Evolutionary conservation across 257 asterid genomes (phyloP).

Genomic region (Cordia subcordata): DNA sequence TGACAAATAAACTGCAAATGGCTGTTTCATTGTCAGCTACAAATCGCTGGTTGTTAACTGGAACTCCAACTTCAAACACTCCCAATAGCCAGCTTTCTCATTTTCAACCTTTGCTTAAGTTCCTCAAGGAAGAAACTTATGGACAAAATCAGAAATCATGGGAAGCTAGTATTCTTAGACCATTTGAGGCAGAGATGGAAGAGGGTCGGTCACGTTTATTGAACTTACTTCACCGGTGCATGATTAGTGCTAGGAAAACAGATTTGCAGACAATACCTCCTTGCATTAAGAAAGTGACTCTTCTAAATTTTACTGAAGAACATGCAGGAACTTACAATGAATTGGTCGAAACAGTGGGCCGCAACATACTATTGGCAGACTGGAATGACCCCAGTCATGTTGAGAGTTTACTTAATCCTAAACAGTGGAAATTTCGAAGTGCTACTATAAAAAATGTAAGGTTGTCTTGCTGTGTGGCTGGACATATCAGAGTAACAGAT

Average conservation of each 20-base stretch:
- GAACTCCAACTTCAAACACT: conserved; percentile 95
- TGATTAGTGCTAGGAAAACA: conserved; percentile 90
- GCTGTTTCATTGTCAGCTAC: conserved; percentile 69
- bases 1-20: conserved; percentile 97
- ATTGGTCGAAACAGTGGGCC: conserved; percentile 84
- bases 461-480: conserved; percentile 97
- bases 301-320: conserved; percentile 67
- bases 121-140: conserved; percentile 87
- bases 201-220: conserved; percentile 85
- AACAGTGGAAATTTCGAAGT: conserved; percentile 93
- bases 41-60: conserved; percentile 95
- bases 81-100: conserved; percentile 89
- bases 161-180: conserved; percentile 86
- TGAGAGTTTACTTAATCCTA: conserved; percentile 91
- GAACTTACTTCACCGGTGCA: conserved; percentile 80
- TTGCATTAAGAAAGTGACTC: conserved; percentile 70
- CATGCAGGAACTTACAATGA: conserved; percentile 93
- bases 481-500: conserved; percentile 74
- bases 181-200: conserved; percentile 95
- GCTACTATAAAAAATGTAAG: conserved; percentile 79
- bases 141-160: conserved; percentile 78
- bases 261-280: conserved; percentile 90
- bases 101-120: conserved; percentile 88
- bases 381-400: conserved; percentile 99
- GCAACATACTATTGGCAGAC: conserved; percentile 92